Conservation (phyloP, 2,329 filamentous ascomycete genomes). For the Exophiala mesophila region DNA sequence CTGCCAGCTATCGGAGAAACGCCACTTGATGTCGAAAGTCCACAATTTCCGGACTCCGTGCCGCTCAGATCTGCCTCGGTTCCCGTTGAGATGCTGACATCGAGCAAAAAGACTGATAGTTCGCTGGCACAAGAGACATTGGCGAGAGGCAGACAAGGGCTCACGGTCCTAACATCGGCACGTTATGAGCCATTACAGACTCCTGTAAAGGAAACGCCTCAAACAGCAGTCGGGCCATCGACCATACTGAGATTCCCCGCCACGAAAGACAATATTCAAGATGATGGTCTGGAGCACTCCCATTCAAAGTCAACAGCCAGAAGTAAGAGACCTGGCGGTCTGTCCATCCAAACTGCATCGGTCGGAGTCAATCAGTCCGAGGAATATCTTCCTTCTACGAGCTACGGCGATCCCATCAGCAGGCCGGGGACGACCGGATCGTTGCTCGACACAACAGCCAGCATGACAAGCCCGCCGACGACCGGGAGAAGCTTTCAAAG, state of each 20-base stretch:
- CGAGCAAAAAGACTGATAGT: not conserved
- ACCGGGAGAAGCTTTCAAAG: constrained; percentile 43
- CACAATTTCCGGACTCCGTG: constrained; percentile 28
- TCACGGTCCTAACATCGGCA: constrained; percentile 41
- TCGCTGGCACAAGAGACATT: constrained; percentile 33
- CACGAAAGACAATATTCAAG: not conserved
- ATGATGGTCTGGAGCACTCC: constrained; percentile 42
- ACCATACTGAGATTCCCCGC: constrained; percentile 54
- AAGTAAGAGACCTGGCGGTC: constrained; percentile 70
- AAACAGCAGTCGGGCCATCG: constrained; percentile 61
- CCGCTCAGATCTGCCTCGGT: constrained; percentile 33
- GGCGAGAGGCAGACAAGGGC: constrained; percentile 32
- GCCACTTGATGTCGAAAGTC: constrained; percentile 48
- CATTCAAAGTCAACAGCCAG: constrained; percentile 59
- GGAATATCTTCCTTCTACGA: constrained; percentile 35
- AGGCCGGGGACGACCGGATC: constrained; percentile 29
- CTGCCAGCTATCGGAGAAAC: constrained; percentile 74
- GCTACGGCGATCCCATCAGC: constrained; percentile 22
- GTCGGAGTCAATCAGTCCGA: constrained; percentile 49
- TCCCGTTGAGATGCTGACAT: constrained; percentile 24
- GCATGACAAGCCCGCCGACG: constrained; percentile 32
- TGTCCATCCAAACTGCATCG: constrained; percentile 59
- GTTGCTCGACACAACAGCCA: constrained; percentile 29
- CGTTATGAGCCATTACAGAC: constrained; percentile 41
- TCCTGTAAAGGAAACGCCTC: constrained; percentile 43